Evolutionary conservation across 352 stramenopile genomes (phyloP), one percentile per base, ranked within the genome.

Genomic region (Pythium scleroteichum): DNA sequence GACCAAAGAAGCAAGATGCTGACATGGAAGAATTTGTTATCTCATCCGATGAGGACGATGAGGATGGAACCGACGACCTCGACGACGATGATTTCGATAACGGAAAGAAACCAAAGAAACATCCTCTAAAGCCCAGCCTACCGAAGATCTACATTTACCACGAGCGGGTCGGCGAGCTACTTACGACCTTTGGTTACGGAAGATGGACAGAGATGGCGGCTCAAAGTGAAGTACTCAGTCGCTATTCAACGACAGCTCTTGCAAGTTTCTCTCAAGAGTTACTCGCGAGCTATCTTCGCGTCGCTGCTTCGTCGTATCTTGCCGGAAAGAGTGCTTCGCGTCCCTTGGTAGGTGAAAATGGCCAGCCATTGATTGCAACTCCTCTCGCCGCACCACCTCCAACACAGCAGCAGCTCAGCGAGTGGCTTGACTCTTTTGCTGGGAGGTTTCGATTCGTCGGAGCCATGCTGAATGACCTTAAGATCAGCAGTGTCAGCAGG

Each of bases 21-120:
- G 79, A 90, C 40, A 69, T 79, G 13, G 80, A 91, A 60, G 85
- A 90, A 49, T 90, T 86, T 62, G 82, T 89, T 12, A 81, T 95
- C 26, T 92, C 82, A 12, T 70, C 54, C 19, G 79, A 82, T 22
- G 78, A 88, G 23, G 76, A 90, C 12, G 79, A 82, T 20, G 78
- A 87, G n/a, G 76, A 80, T 20, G 61, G 56, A 20, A 70, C 56
- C 2, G 82, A 92, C 23, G 71, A 75, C 19, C 22, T 81, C 8
- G 67, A 63, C 12, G 69, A 84, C 5, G 75, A 86, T 17, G 79
- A 89, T 33, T 70, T 78, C 27, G 64, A 81, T 45, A 75, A 75
- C 9, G 53, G 56, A 16, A 62, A 66, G 53, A 75, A 68, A 12
- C 41, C 68, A 2, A 80, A 84, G 46, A 81, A 78, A 53, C 5